Percentiles rank a stretch among this genome's conserved stretches.
These are phyloP conservation scores for Puccinia hordei DNA, from an alignment of 1,284 basidiomycete genomes.

Conservation along the genomic window DNA sequence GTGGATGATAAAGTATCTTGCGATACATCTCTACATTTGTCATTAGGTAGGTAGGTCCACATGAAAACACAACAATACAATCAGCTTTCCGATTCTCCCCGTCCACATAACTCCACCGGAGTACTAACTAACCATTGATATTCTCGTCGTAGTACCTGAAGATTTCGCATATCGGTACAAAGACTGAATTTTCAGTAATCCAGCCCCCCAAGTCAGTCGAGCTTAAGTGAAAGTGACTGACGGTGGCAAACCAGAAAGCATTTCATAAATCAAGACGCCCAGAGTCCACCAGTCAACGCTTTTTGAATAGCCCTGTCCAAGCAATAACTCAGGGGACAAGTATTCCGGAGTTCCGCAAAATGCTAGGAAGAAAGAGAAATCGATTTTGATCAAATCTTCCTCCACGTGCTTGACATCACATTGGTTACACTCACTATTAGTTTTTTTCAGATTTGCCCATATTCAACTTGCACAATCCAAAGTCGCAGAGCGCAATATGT, in stretches of 20 bases:
- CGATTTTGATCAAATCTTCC: background rate
- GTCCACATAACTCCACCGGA: background rate
- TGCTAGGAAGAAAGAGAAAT: constrained; percentile 64
- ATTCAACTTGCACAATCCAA: constrained; percentile 96
- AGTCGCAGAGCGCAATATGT: constrained; percentile 97
- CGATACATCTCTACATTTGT: constrained; percentile 74
- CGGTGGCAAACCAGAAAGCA: constrained; percentile 67
- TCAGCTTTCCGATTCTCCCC: background rate
- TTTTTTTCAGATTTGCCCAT: constrained; percentile 98
- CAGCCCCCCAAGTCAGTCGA: background rate
- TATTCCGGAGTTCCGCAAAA: constrained; percentile 99
- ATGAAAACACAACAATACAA: too few relatives aligned
- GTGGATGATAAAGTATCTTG: constrained; percentile 89
- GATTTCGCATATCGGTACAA: background rate
- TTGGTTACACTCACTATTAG: constrained; percentile 74
- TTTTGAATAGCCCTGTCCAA: constrained; percentile 97
- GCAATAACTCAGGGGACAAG: constrained; percentile 78
- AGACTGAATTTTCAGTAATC: background rate
- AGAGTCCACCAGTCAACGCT: constrained; percentile 99
- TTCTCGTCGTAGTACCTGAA: constrained; percentile 50
- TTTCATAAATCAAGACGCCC: constrained; percentile 95
- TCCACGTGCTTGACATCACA: background rate
- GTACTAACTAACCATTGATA: constrained; percentile 47
- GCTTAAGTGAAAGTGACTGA: background rate
- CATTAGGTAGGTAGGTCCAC: background rate